Evolutionary conservation across 2,329 filamentous ascomycete genomes (phyloP).

Genomic region (Colletotrichum magnum): DNA sequence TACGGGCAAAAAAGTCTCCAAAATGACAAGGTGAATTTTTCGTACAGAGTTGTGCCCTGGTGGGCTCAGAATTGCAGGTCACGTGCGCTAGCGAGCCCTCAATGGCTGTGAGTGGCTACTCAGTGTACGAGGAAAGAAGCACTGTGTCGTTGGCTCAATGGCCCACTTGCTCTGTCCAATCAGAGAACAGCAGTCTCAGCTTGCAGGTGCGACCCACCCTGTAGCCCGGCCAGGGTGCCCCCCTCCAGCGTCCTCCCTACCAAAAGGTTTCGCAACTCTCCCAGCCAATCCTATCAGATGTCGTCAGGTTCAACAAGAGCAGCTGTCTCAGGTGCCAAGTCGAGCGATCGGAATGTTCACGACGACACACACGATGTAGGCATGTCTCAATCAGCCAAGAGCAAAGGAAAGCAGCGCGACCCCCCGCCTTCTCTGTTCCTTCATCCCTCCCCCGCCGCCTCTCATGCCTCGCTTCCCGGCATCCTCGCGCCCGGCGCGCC

Average conservation of each 20-base stretch:
- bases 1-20: constrained; percentile 30
- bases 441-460: constrained; percentile 84
- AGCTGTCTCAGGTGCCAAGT: constrained; percentile 36
- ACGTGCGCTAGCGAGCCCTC: not conserved
- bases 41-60: not conserved
- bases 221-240: constrained; percentile 24
- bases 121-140: not conserved
- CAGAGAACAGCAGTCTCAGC: not conserved
- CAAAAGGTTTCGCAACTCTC: constrained; percentile 24
- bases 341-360: constrained; percentile 35
- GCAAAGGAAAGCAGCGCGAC: constrained; percentile 64
- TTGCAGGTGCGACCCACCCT: constrained; percentile 15
- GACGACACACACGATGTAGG: constrained; percentile 45
- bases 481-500: constrained; percentile 55
- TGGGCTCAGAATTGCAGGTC: too few relatives aligned
- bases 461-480: constrained; percentile 73
- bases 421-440: constrained; percentile 84
- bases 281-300: constrained; percentile 37
- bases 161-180: constrained; percentile 8
- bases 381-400: constrained; percentile 60
- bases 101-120: too few relatives aligned
- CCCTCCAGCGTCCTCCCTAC: not conserved
- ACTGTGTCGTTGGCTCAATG: constrained; percentile 6
- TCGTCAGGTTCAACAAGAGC: constrained; percentile 28
- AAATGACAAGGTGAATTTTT: constrained; percentile 49